These are phyloP conservation scores for Wickerhamomyces strasburgensis DNA, from an alignment of 805 yeast genomes.

Conservation along the genomic window DNA sequence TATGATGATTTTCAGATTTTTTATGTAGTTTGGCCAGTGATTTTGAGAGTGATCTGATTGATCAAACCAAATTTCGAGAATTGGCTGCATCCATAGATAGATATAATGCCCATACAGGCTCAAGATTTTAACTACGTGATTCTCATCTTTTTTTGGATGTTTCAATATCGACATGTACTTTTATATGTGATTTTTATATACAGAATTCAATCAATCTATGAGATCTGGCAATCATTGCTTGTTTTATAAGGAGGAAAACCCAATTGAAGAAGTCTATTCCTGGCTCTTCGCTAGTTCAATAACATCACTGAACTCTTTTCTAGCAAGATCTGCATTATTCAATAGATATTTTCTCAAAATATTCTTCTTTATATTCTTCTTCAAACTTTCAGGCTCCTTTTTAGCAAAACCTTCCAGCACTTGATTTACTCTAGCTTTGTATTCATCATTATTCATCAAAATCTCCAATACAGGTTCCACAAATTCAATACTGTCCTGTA, in stretches of 20 bases:
- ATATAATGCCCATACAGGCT: too few relatives aligned
- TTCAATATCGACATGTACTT: too few relatives aligned
- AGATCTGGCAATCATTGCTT: too few relatives aligned
- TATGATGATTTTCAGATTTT: too few relatives aligned
- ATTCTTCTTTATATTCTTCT: constrained; percentile 61
- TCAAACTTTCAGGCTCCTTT: constrained; percentile 35
- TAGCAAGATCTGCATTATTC: constrained; percentile 25
- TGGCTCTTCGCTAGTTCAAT: constrained; percentile 13
- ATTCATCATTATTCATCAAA: constrained; percentile 31
- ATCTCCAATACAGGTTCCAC: constrained; percentile 32
- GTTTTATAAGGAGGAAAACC: too few relatives aligned
- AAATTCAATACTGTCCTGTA: constrained; percentile 29
- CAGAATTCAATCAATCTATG: not conserved
- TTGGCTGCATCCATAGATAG: too few relatives aligned
- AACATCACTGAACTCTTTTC: constrained; percentile 17
- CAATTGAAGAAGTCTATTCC: constrained; percentile 1
- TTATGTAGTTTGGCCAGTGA: too few relatives aligned
- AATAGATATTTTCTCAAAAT: constrained; percentile 60
- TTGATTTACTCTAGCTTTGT: constrained; percentile 31
- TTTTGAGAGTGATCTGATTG: too few relatives aligned
- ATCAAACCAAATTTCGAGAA: too few relatives aligned
- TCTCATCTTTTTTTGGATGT: too few relatives aligned
- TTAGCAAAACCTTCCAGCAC: constrained; percentile 33
- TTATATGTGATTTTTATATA: too few relatives aligned
- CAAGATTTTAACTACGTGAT: too few relatives aligned